These are phyloP conservation scores for Cordyceps sp. DNA, from an alignment of 2,329 filamentous ascomycete species.

Conservation along the genomic window DNA sequence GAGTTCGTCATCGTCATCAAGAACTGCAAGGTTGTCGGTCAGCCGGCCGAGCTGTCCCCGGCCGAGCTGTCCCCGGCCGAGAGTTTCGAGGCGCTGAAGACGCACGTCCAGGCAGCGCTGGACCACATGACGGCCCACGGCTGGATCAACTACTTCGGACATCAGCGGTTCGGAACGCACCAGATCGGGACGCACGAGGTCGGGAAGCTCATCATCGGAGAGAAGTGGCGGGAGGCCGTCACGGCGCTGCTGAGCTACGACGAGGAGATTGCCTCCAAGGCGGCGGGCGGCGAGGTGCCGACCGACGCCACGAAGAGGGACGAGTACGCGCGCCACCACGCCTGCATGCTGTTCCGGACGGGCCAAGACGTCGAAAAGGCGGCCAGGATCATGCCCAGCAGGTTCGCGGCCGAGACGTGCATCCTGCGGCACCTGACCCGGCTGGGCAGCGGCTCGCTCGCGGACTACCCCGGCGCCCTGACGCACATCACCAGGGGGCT, in stretches of 20 bases:
- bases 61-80: slow-evolving; percentile 6
- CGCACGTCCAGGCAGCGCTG: slow-evolving; percentile 39
- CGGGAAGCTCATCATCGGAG: slow-evolving; percentile 68
- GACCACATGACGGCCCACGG: slow-evolving; percentile 54
- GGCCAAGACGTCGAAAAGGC: slow-evolving; percentile 42
- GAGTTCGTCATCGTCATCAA: slow-evolving; percentile 87
- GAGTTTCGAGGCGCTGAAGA: slow-evolving; percentile 13
- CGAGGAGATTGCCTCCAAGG: slow-evolving; percentile 34
- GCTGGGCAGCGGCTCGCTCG: slow-evolving; percentile 25
- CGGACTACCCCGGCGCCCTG: slow-evolving; percentile 70
- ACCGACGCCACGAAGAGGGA: slow-evolving; percentile 46
- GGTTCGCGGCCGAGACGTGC: slow-evolving; percentile 64
- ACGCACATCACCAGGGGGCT: slow-evolving; percentile 66
- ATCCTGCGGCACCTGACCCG: slow-evolving; percentile 62
- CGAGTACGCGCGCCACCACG: slow-evolving; percentile 62
- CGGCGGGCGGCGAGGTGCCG: slow-evolving; percentile 18
- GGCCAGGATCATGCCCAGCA: slow-evolving; percentile 53
- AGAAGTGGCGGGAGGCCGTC: slow-evolving; percentile 66
- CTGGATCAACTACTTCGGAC: slow-evolving; percentile 94
- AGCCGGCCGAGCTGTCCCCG: slow-evolving; percentile 7
- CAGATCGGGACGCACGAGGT: slow-evolving; percentile 70
- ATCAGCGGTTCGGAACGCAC: slow-evolving; percentile 93
- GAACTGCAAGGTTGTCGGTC: slow-evolving; percentile 50
- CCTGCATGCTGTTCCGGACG: slow-evolving; percentile 57
- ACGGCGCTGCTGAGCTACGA: slow-evolving; percentile 62